Evolutionary conservation across 2,329 filamentous ascomycete genomes (phyloP).

Genomic region (Fonsecaea monophora): DNA sequence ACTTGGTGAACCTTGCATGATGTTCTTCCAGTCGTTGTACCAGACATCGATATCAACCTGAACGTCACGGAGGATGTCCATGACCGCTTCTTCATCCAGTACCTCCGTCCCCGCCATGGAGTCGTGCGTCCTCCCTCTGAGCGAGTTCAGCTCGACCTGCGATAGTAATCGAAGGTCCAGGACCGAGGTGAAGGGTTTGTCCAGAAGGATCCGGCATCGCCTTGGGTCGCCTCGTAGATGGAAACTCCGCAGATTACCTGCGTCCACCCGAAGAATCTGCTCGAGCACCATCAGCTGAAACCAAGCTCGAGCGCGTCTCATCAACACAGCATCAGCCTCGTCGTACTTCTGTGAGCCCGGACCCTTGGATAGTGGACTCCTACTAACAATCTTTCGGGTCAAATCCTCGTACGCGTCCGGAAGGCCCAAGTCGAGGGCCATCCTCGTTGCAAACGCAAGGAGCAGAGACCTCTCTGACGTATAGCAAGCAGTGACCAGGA

Average conservation of each 20-base stretch:
- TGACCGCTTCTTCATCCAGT: slow-evolving; percentile 47
- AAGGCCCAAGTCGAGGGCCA: slow-evolving; percentile 58
- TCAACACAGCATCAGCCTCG: slow-evolving; percentile 42
- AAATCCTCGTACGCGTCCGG: slow-evolving; percentile 53
- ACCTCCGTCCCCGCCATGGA: slow-evolving; percentile 42
- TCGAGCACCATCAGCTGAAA: slow-evolving; percentile 61
- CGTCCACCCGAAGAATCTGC: slow-evolving; percentile 57
- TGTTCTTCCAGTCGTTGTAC: slow-evolving; percentile 43
- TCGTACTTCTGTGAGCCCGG: not conserved
- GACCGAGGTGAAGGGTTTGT: slow-evolving; percentile 52
- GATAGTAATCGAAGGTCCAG: slow-evolving; percentile 61
- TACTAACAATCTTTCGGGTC: slow-evolving; percentile 43
- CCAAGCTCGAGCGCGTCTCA: slow-evolving; percentile 58
- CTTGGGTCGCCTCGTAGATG: slow-evolving; percentile 48
- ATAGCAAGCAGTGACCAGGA: slow-evolving; percentile 61
- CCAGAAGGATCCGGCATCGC: slow-evolving; percentile 55
- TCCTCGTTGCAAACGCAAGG: slow-evolving; percentile 58
- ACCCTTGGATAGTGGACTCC: slow-evolving; percentile 30
- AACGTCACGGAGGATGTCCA: slow-evolving; percentile 53
- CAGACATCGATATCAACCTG: slow-evolving; percentile 58
- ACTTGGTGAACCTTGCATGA: slow-evolving; percentile 42
- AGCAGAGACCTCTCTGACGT: slow-evolving; percentile 60
- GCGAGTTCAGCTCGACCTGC: slow-evolving; percentile 53
- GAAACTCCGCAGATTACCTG: slow-evolving; percentile 55
- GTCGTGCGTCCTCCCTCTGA: slow-evolving; percentile 45